Evolutionary conservation across 768 basidiomycete genomes (phyloP).

Genomic region (Leccinum olivaceopallidum): DNA sequence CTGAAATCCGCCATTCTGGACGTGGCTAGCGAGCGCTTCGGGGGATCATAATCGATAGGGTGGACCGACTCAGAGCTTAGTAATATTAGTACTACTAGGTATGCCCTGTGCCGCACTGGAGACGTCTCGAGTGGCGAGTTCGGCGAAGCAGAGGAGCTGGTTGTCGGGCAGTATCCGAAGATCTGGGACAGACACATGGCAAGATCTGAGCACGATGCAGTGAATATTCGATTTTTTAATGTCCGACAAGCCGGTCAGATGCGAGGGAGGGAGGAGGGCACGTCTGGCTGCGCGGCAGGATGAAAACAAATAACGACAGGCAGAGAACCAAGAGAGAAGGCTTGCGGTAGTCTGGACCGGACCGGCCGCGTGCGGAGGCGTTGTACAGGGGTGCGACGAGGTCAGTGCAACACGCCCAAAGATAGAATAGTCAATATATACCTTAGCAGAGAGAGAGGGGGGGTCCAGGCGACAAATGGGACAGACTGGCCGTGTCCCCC

Average conservation of each 20-base stretch:
- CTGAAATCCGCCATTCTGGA: constrained; percentile 17
- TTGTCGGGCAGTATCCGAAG: constrained; percentile 13
- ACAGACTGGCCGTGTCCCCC: constrained; percentile 5
- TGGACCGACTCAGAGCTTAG: constrained; percentile 1
- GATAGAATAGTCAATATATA: not conserved
- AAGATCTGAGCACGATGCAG: constrained; percentile 19
- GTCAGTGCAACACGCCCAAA: constrained; percentile 1
- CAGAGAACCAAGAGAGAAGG: constrained; percentile 12
- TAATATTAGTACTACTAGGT: constrained; percentile 7
- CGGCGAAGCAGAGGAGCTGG: constrained; percentile 9
- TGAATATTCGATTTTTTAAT: constrained; percentile 22
- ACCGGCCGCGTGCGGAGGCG: not conserved
- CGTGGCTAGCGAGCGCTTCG: constrained; percentile 20
- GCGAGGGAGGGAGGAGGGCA: not conserved
- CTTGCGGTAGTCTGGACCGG: not conserved
- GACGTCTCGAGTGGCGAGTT: constrained; percentile 15
- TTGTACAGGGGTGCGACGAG: not conserved
- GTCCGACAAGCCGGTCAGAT: constrained; percentile 19
- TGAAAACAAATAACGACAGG: not conserved
- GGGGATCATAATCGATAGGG: constrained; percentile 22
- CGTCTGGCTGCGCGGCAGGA: not conserved
- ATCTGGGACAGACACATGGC: constrained; percentile 17
- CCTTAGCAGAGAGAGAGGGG: not conserved
- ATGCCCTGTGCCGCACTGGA: constrained; percentile 24
- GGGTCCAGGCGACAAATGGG: constrained; percentile 4